Base-by-base conservation (phyloP, 371 early-diverging fungal genomes). In the Mucor plumbeus region DNA sequence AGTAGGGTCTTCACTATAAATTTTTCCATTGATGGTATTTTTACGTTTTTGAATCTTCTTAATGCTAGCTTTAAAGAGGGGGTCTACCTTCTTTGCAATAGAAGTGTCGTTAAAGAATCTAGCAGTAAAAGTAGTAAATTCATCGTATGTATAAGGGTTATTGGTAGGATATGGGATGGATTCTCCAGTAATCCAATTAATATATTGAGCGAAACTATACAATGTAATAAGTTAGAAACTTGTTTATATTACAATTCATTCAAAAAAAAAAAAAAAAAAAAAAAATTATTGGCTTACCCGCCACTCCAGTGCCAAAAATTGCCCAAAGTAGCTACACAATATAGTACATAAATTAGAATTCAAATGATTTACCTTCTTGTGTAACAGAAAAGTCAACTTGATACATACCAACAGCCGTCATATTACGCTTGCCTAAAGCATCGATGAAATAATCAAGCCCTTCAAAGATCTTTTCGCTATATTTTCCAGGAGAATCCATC, bases 371-470 rank as follows among this genome's bases (percentile, higher is more conserved):
- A 26, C 3, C 26, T 26, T 15, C 8, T 8, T 44, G 44, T 44
- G 44, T 8, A 7, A 44, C 44, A 44, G 2, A 17, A 4, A n/a
- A 40, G 26, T 1, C 26, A 26, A 1, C 40, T 11, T 0, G 7
- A 7, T 44, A 44, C 44, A 44, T 44, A 44, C 44, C 44, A 15
- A 44, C n/a, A 44, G 44, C 44, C n/a, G 44, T 44, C 44, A 44
- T 44, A 17, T 44, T 44, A 44, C 44, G 44, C 44, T 44, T 44
- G 44, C 44, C 44, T 17, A 44, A 44, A 44, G 44, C 44, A 44
- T 44, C 44, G 6, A 44, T 44, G 17, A 44, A 44, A 8, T 44
- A 44, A 44, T 44, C 44, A n/a, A 44, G 44, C 1, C 44, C 44
- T 17, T 44, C 17, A 8, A 17, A 44, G 7, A 44, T 44, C 17